Percentiles rank a stretch among this genome's conserved stretches.
These are phyloP conservation scores for Claviceps citrina DNA, from an alignment of 2,329 filamentous ascomycete genomes.

Conservation along the genomic window DNA sequence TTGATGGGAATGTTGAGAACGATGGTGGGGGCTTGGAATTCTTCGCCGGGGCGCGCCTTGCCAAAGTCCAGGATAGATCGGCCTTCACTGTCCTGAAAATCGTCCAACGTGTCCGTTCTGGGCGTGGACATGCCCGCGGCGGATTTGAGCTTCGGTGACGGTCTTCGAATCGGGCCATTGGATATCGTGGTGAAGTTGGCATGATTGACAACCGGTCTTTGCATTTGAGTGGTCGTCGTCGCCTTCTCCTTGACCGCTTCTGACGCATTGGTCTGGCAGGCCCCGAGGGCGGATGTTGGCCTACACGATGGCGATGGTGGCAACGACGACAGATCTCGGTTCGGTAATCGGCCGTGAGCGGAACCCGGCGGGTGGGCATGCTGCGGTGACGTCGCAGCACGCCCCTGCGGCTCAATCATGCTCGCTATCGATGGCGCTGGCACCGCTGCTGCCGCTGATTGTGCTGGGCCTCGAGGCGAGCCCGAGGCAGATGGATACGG, in stretches of 20 bases:
- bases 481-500: conserved; percentile 28
- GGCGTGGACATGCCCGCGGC: conserved; percentile 28
- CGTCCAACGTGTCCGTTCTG: conserved; percentile 34
- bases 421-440: conserved; percentile 78
- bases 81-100: conserved; percentile 27
- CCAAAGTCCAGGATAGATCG: conserved; percentile 48
- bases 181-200: conserved; percentile 27
- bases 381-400: conserved; percentile 15
- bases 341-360: conserved; percentile 17
- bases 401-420: conserved; percentile 50
- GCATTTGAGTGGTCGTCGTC: conserved; percentile 5
- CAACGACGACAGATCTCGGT: conserved; percentile 21
- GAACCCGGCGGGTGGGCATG: conserved; percentile 13
- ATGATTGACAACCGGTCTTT: conserved; percentile 21
- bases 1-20: conserved; percentile 68
- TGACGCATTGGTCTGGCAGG: conserved; percentile 15
- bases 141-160: conserved; percentile 33
- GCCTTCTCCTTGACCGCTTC: conserved; percentile 23
- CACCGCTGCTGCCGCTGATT: conserved; percentile 15
- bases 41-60: conserved; percentile 42
- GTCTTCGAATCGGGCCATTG: conserved; percentile 28
- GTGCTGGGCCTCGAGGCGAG: conserved; percentile 32
- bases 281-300: conserved; percentile 18
- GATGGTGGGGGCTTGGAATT: conserved; percentile 56
- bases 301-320: conserved; percentile 28